Evolutionary conservation across 495 filamentous ascomycete genomes (phyloP).

Genomic region (Beverwykella pulmonaria): DNA sequence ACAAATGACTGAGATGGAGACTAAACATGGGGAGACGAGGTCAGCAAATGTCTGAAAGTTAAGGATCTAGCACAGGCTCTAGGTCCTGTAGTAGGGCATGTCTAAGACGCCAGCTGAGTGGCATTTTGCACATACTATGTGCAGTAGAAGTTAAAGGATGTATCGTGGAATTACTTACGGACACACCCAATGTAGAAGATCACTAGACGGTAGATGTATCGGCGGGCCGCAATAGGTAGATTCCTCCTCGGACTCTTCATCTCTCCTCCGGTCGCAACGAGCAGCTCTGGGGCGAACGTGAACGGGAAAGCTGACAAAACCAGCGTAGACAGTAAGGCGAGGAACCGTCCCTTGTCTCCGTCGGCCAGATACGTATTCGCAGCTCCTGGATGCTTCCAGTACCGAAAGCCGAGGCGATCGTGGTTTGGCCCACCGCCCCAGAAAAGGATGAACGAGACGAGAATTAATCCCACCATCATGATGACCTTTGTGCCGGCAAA

Average conservation of each 20-base stretch:
- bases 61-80: too few species aligned
- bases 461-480: constrained; percentile 65
- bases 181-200: constrained; percentile 65
- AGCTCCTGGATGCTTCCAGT: constrained; percentile 46
- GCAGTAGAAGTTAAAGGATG: too few species aligned
- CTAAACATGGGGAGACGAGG: too few species aligned
- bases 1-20: constrained; percentile 60
- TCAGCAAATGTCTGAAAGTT: too few species aligned
- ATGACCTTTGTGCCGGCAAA: constrained; percentile 56
- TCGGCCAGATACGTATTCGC: constrained; percentile 50
- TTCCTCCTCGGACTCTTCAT: constrained; percentile 51
- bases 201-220: constrained; percentile 56
- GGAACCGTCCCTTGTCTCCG: constrained; percentile 54
- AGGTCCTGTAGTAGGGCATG: too few species aligned
- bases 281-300: constrained; percentile 59
- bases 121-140: too few species aligned
- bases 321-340: constrained; percentile 47
- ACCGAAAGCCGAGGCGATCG: constrained; percentile 48
- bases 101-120: too few species aligned
- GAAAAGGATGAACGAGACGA: constrained; percentile 69
- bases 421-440: constrained; percentile 62
- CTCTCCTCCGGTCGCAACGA: constrained; percentile 57
- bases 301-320: constrained; percentile 59
- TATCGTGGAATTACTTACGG: neutral
- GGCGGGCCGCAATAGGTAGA: constrained; percentile 55